These are phyloP conservation scores for Durotheca rogersii DNA, from an alignment of 495 filamentous ascomycete species.

Conservation along the genomic window DNA sequence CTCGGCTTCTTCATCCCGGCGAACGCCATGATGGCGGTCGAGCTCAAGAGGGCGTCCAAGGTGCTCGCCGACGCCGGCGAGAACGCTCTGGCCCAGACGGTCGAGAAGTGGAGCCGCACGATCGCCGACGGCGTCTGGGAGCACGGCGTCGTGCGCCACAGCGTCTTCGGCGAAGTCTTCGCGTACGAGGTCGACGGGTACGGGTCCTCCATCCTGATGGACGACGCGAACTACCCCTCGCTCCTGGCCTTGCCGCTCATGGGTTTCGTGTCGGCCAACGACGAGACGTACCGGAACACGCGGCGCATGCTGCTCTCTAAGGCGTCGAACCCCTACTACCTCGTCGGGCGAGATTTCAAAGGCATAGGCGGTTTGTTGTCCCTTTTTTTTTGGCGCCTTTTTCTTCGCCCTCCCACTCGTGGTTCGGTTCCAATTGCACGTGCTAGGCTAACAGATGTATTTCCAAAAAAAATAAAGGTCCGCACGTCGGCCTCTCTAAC, in stretches of 20 bases:
- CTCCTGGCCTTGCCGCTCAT: conserved; percentile 83
- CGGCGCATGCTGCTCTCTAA: conserved; percentile 84
- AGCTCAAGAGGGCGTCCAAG: conserved; percentile 74
- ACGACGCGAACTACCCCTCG: conserved; percentile 95
- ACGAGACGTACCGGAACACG: conserved; percentile 83
- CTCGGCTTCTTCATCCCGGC: conserved; percentile 93
- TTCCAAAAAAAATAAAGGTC: too few relatives aligned
- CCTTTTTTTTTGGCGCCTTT: too few relatives aligned
- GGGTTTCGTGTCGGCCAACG: conserved; percentile 69
- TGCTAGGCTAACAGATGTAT: too few relatives aligned
- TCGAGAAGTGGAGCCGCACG: conserved; percentile 63
- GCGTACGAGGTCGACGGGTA: conserved; percentile 98
- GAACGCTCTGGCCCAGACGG: conserved; percentile 48
- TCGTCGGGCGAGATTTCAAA: conserved; percentile 73
- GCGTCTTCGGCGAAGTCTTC: conserved; percentile 84
- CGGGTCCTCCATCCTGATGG: conserved; percentile 88
- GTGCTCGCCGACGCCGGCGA: conserved; percentile 63
- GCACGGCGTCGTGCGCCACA: conserved; percentile 84
- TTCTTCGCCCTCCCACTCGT: too few relatives aligned
- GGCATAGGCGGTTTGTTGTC: conserved; percentile 79
- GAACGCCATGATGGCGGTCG: conserved; percentile 93
- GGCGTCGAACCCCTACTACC: conserved; percentile 82
- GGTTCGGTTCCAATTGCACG: too few relatives aligned
- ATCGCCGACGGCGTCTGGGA: conserved; percentile 81
- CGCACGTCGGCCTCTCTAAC: conserved; percentile 75